phyloP scores from a whole-genome alignment of 2,329 filamentous ascomycete species.

The Hypoxylon sp. region DNA sequence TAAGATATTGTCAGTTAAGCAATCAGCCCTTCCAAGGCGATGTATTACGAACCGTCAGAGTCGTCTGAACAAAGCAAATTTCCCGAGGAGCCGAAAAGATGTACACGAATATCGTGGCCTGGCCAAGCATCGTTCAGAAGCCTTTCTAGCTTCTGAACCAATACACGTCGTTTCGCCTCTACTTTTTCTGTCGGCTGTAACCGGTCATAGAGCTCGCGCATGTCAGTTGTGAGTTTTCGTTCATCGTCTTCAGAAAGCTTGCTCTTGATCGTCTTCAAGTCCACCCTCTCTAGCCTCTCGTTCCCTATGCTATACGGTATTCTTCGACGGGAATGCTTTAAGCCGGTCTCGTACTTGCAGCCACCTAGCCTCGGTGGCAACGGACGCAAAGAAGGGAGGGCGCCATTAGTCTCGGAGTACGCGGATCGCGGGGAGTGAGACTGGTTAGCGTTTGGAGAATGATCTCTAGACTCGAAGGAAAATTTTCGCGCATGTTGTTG shows the following conservation, averaged over 20 bases:
- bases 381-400: constrained; percentile 77
- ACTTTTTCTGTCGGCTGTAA: constrained; percentile 87
- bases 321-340: constrained; percentile 84
- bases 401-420: constrained; percentile 88
- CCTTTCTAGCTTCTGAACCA: constrained; percentile 89
- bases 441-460: constrained; percentile 82
- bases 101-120: constrained; percentile 87
- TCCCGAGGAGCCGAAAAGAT: constrained; percentile 97
- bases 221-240: constrained; percentile 81
- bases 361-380: constrained; percentile 71
- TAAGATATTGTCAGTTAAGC: constrained; percentile 60
- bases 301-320: constrained; percentile 94
- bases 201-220: constrained; percentile 86
- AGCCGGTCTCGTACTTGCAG: constrained; percentile 91
- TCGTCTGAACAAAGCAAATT: constrained; percentile 95
- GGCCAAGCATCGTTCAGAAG: constrained; percentile 95
- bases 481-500: constrained; percentile 89
- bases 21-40: constrained; percentile 2
- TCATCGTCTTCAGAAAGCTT: constrained; percentile 81
- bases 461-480: constrained; percentile 81
- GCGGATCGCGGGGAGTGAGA: constrained; percentile 91
- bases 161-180: constrained; percentile 78
- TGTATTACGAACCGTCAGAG: constrained; percentile 83
- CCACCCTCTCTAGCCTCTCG: constrained; percentile 80
- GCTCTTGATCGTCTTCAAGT: constrained; percentile 80